Percentiles rank a stretch among this genome's conserved stretches.
Conservation (phyloP, 345 rosid species). For the Pistacia atlantica region DNA sequence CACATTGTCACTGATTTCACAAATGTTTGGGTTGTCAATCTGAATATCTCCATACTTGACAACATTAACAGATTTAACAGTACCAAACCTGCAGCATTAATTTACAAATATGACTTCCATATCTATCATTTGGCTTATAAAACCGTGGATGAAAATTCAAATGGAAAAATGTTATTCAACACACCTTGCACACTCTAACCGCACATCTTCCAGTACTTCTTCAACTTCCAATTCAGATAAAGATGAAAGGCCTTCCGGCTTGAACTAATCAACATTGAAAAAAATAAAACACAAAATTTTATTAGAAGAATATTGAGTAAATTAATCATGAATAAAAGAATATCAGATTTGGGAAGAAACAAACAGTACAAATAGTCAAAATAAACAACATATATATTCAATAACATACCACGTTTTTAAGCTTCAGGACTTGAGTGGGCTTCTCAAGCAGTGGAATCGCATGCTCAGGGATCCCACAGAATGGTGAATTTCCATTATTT, state of each 20-base stretch:
- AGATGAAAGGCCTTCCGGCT: constrained; percentile 48
- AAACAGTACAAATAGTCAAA: not conserved
- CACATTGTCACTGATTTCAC: constrained; percentile 25
- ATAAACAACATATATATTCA: not conserved
- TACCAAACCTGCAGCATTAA: constrained; percentile 80
- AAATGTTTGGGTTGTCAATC: constrained; percentile 18
- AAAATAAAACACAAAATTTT: constrained; percentile 1
- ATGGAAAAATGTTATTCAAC: constrained; percentile 23
- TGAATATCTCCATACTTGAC: constrained; percentile 40
- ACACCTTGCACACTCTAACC: constrained; percentile 86
- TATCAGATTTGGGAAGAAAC: constrained; percentile 1
- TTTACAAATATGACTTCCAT: constrained; percentile 9
- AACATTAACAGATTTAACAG: constrained; percentile 69
- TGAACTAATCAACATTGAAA: constrained; percentile 49
- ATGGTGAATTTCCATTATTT: constrained; percentile 41
- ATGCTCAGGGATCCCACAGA: constrained; percentile 65
- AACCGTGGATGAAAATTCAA: constrained; percentile 11
- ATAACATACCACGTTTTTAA: constrained; percentile 76
- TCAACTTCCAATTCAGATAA: constrained; percentile 63
- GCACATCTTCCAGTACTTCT: constrained; percentile 83
- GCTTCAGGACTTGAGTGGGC: constrained; percentile 75
- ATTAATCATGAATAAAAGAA: constrained; percentile 5
- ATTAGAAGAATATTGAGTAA: not conserved
- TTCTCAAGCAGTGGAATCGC: constrained; percentile 80
- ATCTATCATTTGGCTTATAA: constrained; percentile 14